These are phyloP conservation scores for Kodamaea hsintzibuensis DNA, from an alignment of 805 yeast species.

Conservation along the genomic window DNA sequence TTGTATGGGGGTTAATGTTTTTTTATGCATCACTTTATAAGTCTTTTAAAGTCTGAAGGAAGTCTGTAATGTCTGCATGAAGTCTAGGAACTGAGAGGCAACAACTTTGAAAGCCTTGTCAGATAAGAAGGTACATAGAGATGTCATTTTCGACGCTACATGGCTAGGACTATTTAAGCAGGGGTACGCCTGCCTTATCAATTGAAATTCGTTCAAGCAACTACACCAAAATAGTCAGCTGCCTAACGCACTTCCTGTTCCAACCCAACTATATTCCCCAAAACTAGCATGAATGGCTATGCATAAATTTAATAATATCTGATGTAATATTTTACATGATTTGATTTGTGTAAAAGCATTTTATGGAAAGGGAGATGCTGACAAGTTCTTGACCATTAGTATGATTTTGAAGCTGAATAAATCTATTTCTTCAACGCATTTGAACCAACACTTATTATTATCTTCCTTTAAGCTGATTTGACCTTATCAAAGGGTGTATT, in stretches of 20 bases:
- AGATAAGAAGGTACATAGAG: not conserved
- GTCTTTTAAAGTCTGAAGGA: not conserved
- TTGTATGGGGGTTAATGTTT: not conserved
- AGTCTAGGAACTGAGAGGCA: not conserved
- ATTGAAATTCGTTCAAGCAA: not conserved
- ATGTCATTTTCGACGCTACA: not conserved
- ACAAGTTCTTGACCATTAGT: too few species aligned
- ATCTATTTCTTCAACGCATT: too few species aligned
- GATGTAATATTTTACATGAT: too few species aligned
- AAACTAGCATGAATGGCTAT: too few species aligned
- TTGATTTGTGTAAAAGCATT: too few species aligned
- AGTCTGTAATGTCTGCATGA: not conserved
- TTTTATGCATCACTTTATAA: too few species aligned
- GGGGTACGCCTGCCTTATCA: not conserved
- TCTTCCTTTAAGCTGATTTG: too few species aligned
- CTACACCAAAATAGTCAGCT: not conserved
- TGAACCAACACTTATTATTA: too few species aligned
- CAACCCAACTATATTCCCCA: not conserved
- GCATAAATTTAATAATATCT: too few species aligned
- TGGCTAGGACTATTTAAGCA: not conserved
- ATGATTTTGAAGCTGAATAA: too few species aligned
- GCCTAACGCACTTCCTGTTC: not conserved
- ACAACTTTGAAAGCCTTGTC: not conserved
- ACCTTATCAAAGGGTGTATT: too few species aligned
- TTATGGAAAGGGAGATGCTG: too few species aligned